A percentile compares a stretch with the other conserved stretches of the same genome.
Conservation (phyloP, 2,329 filamentous ascomycete species). For the Penicillium sp. region DNA sequence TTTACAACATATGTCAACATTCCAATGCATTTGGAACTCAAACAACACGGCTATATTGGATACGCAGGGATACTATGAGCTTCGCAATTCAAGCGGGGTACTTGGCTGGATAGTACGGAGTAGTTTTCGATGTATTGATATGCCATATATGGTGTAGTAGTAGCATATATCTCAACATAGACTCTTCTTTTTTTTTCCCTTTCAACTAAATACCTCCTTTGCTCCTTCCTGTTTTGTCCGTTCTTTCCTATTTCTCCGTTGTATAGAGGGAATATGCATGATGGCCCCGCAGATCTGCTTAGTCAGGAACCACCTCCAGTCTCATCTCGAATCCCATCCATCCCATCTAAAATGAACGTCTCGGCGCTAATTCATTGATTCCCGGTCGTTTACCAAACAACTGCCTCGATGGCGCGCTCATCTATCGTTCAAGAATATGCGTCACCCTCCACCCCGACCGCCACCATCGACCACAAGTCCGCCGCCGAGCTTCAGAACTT, state of each 20-base stretch:
- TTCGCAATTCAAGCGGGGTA: not conserved
- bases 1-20: not conserved
- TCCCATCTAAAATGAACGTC: not conserved
- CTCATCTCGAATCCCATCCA: constrained; percentile 1
- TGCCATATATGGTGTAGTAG: not conserved
- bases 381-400: not conserved
- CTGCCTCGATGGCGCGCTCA: constrained; percentile 33
- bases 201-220: not conserved
- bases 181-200: not conserved
- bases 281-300: not conserved
- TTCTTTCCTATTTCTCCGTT: not conserved
- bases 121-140: not conserved
- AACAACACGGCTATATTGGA: not conserved
- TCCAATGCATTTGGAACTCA: not conserved
- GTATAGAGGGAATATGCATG: not conserved
- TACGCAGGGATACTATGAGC: not conserved
- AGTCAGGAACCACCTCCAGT: not conserved
- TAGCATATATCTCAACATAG: not conserved
- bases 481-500: constrained; percentile 49
- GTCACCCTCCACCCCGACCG: constrained; percentile 35
- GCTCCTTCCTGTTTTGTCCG: not conserved
- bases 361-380: not conserved
- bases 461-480: constrained; percentile 46
- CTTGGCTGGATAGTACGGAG: not conserved
- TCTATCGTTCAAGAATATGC: constrained; percentile 45